Evolutionary conservation across 2,329 filamentous ascomycete genomes (phyloP).

Genomic region (Thielaviopsis ethacetica): DNA sequence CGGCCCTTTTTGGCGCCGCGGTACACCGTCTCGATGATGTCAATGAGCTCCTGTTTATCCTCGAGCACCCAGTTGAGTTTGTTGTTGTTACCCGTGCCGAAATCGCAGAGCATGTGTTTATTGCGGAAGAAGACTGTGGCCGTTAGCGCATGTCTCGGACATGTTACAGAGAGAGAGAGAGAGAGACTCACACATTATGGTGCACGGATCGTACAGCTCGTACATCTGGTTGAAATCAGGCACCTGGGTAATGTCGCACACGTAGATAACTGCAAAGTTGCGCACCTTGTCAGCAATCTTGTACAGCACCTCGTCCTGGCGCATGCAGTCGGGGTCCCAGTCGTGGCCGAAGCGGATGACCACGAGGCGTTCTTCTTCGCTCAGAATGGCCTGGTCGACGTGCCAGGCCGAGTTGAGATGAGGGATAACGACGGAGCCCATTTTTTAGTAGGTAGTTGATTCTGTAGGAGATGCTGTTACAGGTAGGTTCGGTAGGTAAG

Average conservation of each 20-base stretch:
- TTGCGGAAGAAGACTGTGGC: conserved; percentile 65
- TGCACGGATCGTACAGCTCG: conserved; percentile 76
- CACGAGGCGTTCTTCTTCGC: conserved; percentile 81
- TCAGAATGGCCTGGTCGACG: conserved; percentile 88
- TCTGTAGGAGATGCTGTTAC: too few species aligned
- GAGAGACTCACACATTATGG: conserved; percentile 57
- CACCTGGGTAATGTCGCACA: conserved; percentile 82
- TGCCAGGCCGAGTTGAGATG: conserved; percentile 91
- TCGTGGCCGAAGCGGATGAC: conserved; percentile 89
- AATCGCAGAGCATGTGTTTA: conserved; percentile 98
- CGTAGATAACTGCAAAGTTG: conserved; percentile 84
- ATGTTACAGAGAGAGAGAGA: conserved; percentile 35
- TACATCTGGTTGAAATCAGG: conserved; percentile 97
- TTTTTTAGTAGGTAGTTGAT: conserved; percentile 15
- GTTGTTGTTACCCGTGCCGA: conserved; percentile 97
- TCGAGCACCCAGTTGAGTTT: conserved; percentile 89
- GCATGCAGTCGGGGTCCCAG: conserved; percentile 53
- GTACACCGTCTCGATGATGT: conserved; percentile 97
- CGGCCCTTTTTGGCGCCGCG: conserved; percentile 96
- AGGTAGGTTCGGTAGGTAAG: too few species aligned
- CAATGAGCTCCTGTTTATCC: conserved; percentile 96
- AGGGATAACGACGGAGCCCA: conserved; percentile 79
- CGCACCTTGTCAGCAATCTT: conserved; percentile 85
- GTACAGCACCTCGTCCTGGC: conserved; percentile 50
- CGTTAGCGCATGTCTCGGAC: neutral